These are phyloP conservation scores for Ceratobasidium theobromae DNA, from an alignment of 1,284 basidiomycete genomes.

Conservation along the genomic window DNA sequence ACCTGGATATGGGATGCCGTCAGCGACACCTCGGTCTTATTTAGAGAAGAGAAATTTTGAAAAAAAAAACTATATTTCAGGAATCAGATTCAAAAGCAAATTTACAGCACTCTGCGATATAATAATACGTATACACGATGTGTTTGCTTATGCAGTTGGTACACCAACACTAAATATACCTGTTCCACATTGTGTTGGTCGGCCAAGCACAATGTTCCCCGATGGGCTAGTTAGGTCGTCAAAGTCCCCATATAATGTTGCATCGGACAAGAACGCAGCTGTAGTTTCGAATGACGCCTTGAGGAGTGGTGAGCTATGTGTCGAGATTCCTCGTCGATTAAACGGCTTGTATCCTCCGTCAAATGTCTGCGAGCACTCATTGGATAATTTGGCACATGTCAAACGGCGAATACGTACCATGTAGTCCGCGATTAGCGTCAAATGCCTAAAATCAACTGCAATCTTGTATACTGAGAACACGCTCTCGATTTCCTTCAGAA, in stretches of 20 bases:
- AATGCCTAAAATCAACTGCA: conserved; percentile 90
- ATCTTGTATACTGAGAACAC: conserved; percentile 99
- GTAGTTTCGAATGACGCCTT: conserved; percentile 99
- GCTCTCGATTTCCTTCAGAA: conserved; percentile 84
- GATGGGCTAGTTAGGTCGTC: conserved; percentile 89
- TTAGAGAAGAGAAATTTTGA: too few relatives aligned
- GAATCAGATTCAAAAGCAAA: background rate
- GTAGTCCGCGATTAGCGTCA: conserved; percentile 98
- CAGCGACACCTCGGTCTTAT: too few relatives aligned
- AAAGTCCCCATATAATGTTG: conserved; percentile 91
- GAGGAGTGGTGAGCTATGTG: conserved; percentile 88
- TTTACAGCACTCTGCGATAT: too few relatives aligned
- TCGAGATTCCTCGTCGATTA: conserved; percentile 92
- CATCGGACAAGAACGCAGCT: conserved; percentile 92
- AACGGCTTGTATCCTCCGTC: conserved; percentile 97
- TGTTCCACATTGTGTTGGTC: conserved; percentile 81
- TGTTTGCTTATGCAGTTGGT: background rate
- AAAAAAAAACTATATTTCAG: too few relatives aligned
- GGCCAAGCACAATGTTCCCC: conserved; percentile 88
- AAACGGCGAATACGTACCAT: conserved; percentile 65
- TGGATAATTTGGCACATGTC: conserved; percentile 12
- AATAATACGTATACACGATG: conserved; percentile 47
- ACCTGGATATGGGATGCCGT: too few relatives aligned
- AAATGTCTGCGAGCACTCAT: conserved; percentile 67
- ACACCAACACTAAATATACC: conserved; percentile 62